Percentiles rank a stretch among this genome's conserved stretches.
Conservation (phyloP, 345 rosid species). For the Citrus australasica region DNA sequence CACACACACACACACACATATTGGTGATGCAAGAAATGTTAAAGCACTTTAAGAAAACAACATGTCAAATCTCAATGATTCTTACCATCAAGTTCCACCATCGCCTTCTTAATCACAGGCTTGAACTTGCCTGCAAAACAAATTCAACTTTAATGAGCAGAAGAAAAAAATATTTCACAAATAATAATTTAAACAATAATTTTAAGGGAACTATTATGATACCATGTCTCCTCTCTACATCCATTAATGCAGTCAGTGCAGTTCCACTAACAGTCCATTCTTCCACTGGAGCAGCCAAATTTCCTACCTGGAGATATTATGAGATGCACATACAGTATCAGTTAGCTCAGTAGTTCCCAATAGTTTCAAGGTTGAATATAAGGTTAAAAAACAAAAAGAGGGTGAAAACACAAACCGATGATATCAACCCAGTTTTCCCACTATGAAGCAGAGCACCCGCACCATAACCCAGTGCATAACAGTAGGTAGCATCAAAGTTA, state of each 20-base stretch:
- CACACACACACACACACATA: too few relatives aligned
- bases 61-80: neutral
- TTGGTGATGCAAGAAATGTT: neutral
- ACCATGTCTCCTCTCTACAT: slow-evolving; percentile 99
- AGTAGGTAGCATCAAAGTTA: slow-evolving; percentile 85
- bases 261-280: slow-evolving; percentile 97
- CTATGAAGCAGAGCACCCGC: slow-evolving; percentile 89
- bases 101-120: slow-evolving; percentile 99
- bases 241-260: slow-evolving; percentile 88
- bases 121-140: slow-evolving; percentile 71
- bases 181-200: neutral
- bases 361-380: neutral
- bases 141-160: neutral
- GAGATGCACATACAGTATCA: neutral
- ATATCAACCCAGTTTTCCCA: slow-evolving; percentile 83
- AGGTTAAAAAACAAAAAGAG: neutral
- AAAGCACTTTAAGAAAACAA: neutral
- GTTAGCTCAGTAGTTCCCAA: neutral
- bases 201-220: slow-evolving; percentile 7
- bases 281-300: slow-evolving; percentile 79
- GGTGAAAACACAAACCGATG: slow-evolving; percentile 52
- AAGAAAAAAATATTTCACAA: neutral
- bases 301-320: slow-evolving; percentile 62
- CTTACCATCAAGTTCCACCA: slow-evolving; percentile 96
- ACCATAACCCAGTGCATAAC: slow-evolving; percentile 87